These are phyloP conservation scores for Plantago ovata DNA, from an alignment of 257 asterid species.

Conservation along the genomic window DNA sequence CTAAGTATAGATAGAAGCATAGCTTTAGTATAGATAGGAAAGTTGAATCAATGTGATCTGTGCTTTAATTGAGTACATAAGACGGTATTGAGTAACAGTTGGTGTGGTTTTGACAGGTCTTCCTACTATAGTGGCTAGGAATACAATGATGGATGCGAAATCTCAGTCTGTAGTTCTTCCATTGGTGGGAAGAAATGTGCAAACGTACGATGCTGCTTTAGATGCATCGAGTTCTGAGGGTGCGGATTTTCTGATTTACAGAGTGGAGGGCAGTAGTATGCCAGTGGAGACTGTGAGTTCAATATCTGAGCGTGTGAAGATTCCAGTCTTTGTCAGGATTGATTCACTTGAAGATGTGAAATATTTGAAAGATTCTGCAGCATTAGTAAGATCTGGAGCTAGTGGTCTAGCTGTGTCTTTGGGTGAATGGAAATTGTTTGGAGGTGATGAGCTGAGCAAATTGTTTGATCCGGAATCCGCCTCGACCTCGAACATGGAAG, in stretches of 20 bases:
- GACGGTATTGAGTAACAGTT: not conserved
- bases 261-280: conserved; percentile 24
- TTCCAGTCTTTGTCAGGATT: conserved; percentile 62
- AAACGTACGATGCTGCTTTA: conserved; percentile 61
- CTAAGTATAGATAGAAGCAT: not conserved
- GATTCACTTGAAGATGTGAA: conserved; percentile 42
- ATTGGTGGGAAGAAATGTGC: conserved; percentile 78
- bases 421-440: conserved; percentile 46
- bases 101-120: conserved; percentile 48
- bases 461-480: conserved; percentile 31
- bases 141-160: conserved; percentile 73
- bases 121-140: conserved; percentile 92
- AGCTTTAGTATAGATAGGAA: not conserved
- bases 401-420: conserved; percentile 76
- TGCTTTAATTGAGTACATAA: not conserved
- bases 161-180: conserved; percentile 74
- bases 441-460: conserved; percentile 42
- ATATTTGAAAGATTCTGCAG: conserved; percentile 29
- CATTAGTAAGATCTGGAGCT: conserved; percentile 59
- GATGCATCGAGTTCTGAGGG: conserved; percentile 87
- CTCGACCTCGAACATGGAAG: conserved; percentile 28
- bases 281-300: conserved; percentile 52
- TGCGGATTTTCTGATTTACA: conserved; percentile 82
- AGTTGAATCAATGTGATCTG: not conserved
- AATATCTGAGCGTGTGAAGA: conserved; percentile 46